phyloP scores from a whole-genome alignment of 192 early-diverging fungal genomes.

The Rhizophagus clarus region DNA sequence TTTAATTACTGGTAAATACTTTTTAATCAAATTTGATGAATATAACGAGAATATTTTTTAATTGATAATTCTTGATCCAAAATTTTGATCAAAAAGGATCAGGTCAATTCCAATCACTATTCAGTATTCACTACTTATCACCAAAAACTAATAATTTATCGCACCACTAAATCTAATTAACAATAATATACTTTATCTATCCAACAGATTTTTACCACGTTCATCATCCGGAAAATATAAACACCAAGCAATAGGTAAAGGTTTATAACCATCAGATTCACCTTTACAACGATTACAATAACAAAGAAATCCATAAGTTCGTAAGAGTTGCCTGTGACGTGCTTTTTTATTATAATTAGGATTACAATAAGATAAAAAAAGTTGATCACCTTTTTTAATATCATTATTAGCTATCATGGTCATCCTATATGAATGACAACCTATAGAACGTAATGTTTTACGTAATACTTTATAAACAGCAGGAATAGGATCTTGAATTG shows the following conservation, averaged over 20 bases:
- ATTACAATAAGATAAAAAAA: not conserved
- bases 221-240: not conserved
- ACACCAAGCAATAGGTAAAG: not conserved
- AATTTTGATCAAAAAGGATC: too few species aligned
- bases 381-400: conserved; percentile 3
- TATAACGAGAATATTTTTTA: too few species aligned
- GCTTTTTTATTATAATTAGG: not conserved
- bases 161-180: too few species aligned
- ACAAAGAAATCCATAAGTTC: not conserved
- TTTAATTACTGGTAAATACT: too few species aligned
- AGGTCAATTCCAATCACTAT: too few species aligned
- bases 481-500: not conserved
- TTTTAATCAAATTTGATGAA: too few species aligned
- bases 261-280: not conserved
- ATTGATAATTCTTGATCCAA: too few species aligned
- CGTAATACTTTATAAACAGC: not conserved
- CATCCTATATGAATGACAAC: not conserved
- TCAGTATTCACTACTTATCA: too few species aligned
- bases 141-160: too few species aligned
- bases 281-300: not conserved
- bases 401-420: not conserved
- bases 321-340: not conserved
- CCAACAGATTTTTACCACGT: not conserved
- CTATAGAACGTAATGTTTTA: not conserved
- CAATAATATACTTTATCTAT: too few species aligned